phyloP scores from a whole-genome alignment of 192 early-diverging fungal genomes.

The Coemansia sp. region DNA sequence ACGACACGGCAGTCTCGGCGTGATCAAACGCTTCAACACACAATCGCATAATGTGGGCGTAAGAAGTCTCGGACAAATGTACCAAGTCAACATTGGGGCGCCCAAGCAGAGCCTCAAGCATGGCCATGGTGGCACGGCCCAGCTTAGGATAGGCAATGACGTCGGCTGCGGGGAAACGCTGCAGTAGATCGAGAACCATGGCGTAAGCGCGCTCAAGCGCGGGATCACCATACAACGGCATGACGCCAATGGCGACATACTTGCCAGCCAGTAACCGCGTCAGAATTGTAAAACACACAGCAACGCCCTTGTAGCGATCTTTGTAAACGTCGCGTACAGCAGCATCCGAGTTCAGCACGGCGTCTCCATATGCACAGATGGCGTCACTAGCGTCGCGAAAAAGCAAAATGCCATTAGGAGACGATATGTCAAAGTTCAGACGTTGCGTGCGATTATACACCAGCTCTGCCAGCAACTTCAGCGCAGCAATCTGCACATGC shows the following conservation, averaged over 20 bases:
- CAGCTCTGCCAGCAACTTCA: slow-evolving; percentile 81
- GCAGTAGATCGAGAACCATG: slow-evolving; percentile 67
- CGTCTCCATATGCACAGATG: slow-evolving; percentile 59
- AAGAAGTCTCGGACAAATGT: slow-evolving; percentile 55
- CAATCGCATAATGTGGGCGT: slow-evolving; percentile 74
- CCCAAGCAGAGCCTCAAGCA: slow-evolving; percentile 70
- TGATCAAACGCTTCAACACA: slow-evolving; percentile 69
- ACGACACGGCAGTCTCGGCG: slow-evolving; percentile 58
- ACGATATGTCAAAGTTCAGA: slow-evolving; percentile 79
- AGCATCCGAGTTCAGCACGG: slow-evolving; percentile 11
- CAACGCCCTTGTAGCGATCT: slow-evolving; percentile 72
- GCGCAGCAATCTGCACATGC: slow-evolving; percentile 63
- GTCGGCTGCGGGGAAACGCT: slow-evolving; percentile 71
- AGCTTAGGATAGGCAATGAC: slow-evolving; percentile 65
- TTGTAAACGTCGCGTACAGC: slow-evolving; percentile 54
- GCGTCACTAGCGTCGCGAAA: slow-evolving; percentile 82
- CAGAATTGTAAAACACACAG: slow-evolving; percentile 72
- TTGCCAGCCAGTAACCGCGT: slow-evolving; percentile 68
- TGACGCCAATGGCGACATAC: slow-evolving; percentile 91
- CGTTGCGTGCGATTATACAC: slow-evolving; percentile 76
- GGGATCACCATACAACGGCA: slow-evolving; percentile 81
- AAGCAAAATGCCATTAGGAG: slow-evolving; percentile 83
- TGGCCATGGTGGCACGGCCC: slow-evolving; percentile 57
- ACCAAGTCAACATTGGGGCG: slow-evolving; percentile 66
- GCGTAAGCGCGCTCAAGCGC: slow-evolving; percentile 68